Evolutionary conservation across 352 stramenopile genomes (phyloP).

Genomic region (Phytophthora meadii): DNA sequence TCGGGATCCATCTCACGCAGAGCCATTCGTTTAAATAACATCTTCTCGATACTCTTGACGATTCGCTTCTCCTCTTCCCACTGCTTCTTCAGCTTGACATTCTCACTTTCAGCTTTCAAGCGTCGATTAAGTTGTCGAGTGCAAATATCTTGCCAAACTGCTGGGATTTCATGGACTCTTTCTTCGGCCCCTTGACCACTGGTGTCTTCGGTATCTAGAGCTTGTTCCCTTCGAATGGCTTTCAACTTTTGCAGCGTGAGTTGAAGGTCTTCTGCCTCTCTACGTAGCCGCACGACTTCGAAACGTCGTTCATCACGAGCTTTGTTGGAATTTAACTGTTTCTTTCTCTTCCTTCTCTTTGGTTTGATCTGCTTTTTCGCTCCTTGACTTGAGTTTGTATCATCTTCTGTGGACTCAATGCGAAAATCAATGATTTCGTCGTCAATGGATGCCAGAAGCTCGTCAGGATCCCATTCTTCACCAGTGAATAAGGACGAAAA

Average conservation of each 20-base stretch:
- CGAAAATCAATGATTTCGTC: conserved; percentile 16
- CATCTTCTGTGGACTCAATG: neutral
- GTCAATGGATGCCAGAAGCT: conserved; percentile 19
- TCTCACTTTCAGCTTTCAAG: conserved; percentile 34
- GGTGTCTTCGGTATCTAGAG: no score
- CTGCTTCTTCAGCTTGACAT: conserved; percentile 34
- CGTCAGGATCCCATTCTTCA: conserved; percentile 14
- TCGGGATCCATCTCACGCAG: neutral
- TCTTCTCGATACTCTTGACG: conserved; percentile 40
- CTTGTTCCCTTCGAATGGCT: conserved; percentile 10
- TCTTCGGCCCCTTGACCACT: neutral
- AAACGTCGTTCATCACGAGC: conserved; percentile 33
- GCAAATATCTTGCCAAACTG: conserved; percentile 41
- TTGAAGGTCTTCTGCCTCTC: conserved; percentile 24
- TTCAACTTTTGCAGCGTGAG: conserved; percentile 26
- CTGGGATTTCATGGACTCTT: conserved; percentile 2
- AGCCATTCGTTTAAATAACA: conserved; percentile 29
- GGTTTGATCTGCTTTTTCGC: neutral
- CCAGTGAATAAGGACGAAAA: neutral
- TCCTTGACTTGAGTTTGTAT: neutral
- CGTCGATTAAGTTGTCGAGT: conserved; percentile 24
- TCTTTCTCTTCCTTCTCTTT: conserved; percentile 20
- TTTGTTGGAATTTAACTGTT: conserved; percentile 33
- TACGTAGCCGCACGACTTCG: conserved; percentile 27
- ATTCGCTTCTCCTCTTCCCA: conserved; percentile 38